Percentiles rank a stretch among this genome's conserved stretches.
Conservation (phyloP, 257 asterid genomes). For the Lavandula angustifolia region DNA sequence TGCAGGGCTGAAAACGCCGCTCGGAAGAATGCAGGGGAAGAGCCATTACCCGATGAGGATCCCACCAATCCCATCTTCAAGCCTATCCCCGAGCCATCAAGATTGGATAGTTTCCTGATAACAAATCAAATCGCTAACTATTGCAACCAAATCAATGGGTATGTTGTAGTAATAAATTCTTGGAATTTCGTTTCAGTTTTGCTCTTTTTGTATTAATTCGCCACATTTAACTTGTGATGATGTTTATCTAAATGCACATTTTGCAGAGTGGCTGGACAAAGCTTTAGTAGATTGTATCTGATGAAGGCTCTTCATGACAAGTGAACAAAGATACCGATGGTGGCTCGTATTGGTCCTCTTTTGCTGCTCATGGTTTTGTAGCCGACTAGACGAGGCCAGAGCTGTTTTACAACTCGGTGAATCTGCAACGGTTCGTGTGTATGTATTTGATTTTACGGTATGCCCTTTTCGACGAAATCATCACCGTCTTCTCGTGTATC, state of each 20-base stretch:
- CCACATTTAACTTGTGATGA: background rate
- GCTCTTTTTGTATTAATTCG: background rate
- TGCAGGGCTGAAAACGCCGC: conserved; percentile 75
- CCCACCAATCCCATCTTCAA: conserved; percentile 83
- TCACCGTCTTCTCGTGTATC: too few species aligned
- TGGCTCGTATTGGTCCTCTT: background rate
- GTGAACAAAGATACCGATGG: conserved; percentile 11
- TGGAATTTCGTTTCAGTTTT: background rate
- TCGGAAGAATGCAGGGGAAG: conserved; percentile 89
- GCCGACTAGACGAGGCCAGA: background rate
- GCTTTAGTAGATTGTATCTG: conserved; percentile 78
- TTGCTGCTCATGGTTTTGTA: background rate
- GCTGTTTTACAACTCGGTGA: background rate
- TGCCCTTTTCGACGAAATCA: too few species aligned
- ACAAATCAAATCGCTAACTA: conserved; percentile 89
- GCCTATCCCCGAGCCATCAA: conserved; percentile 91
- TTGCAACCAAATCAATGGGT: conserved; percentile 98
- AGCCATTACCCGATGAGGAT: conserved; percentile 95
- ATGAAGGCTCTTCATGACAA: conserved; percentile 91
- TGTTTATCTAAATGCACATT: background rate
- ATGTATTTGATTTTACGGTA: too few species aligned
- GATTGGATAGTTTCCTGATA: conserved; percentile 87
- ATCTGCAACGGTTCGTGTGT: too few species aligned
- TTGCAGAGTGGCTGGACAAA: conserved; percentile 91
- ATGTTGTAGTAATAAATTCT: conserved; percentile 27